Evolutionary conservation across 78 protist species (phyloP), one percentile per base, ranked within the genome.

Genomic region (Guillardia theta): DNA sequence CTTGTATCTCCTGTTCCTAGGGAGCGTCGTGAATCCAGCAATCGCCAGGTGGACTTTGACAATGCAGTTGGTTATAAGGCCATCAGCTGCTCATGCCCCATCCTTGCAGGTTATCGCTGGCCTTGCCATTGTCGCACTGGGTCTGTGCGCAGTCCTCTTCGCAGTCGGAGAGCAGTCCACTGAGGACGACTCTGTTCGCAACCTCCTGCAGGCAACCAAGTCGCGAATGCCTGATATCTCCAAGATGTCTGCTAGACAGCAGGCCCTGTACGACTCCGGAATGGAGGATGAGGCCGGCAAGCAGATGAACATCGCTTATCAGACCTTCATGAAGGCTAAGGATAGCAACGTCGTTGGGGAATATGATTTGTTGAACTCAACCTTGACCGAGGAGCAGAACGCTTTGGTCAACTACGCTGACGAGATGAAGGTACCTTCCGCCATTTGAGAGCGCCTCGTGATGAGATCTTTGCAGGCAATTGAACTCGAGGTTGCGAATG

Each of bases 331-430:
- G 41, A 70, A 70, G 83, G 83, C 46, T 12, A 24, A 70, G 83
- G 83, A 70, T 6, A 43, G 36, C 46, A 33, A 33, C 45, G 83
- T 70, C 46, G 83, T 70, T 1, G 83, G 45, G 27, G 83, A 70
- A 43, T 70, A 70, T 43, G 22, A 70, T 22, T 24, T 43, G 45
- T 43, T 70, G 6, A 70, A 70, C 83, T 24, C 83, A 12, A 70
- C 83, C 45, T 33, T 70, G 83, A 70, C 83, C 6, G 83, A 70
- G 36, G 83, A 70, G 83, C 83, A 70, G 83, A 33, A 70, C 41
- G 83, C 83, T 1, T 43, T 70, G 36, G 9, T 12, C 36, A 43
- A 70, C 41, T 70, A 70, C 41, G 83, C 22, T 6, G 83, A 70
- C 83, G 83, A 70, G 83, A 70, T 70, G 83, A 33, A 33, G 83